Evolutionary conservation across 176 grass and related monocot species (phyloP).

Genomic region (Cenchrus americanus): DNA sequence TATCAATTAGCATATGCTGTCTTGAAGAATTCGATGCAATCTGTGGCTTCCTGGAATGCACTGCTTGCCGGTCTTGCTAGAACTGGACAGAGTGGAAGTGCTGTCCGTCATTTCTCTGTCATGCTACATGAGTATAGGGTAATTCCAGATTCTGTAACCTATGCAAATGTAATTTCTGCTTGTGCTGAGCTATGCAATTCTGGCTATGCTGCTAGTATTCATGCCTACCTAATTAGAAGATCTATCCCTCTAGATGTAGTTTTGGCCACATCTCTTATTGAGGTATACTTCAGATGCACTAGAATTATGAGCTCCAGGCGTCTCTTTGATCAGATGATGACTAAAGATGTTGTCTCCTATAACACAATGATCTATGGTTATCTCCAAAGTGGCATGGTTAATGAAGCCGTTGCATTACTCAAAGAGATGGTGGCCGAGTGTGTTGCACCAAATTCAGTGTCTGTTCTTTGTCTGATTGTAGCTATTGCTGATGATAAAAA

Average conservation of each 20-base stretch:
- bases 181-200: constrained; percentile 50
- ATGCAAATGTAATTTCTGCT: constrained; percentile 65
- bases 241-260: constrained; percentile 54
- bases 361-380: constrained; percentile 62
- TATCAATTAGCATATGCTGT: constrained; percentile 38
- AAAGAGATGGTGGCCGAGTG: constrained; percentile 42
- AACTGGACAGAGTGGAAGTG: constrained; percentile 34
- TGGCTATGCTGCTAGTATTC: constrained; percentile 48
- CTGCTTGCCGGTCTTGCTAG: constrained; percentile 51
- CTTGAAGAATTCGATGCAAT: constrained; percentile 42
- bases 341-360: constrained; percentile 61
- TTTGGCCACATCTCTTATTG: constrained; percentile 65
- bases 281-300: constrained; percentile 56
- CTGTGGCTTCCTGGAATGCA: constrained; percentile 64
- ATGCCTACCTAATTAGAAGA: constrained; percentile 67
- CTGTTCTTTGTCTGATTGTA: constrained; percentile 51
- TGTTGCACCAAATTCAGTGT: constrained; percentile 46
- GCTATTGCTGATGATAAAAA: constrained; percentile 52
- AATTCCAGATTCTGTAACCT: constrained; percentile 58
- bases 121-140: constrained; percentile 56
- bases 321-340: constrained; percentile 54
- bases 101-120: constrained; percentile 48
- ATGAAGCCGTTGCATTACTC: constrained; percentile 51
- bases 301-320: constrained; percentile 42
- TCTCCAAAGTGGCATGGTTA: constrained; percentile 46